Conservation (phyloP, 305 asterid genomes). For the Fraxinus dipetala region DNA sequence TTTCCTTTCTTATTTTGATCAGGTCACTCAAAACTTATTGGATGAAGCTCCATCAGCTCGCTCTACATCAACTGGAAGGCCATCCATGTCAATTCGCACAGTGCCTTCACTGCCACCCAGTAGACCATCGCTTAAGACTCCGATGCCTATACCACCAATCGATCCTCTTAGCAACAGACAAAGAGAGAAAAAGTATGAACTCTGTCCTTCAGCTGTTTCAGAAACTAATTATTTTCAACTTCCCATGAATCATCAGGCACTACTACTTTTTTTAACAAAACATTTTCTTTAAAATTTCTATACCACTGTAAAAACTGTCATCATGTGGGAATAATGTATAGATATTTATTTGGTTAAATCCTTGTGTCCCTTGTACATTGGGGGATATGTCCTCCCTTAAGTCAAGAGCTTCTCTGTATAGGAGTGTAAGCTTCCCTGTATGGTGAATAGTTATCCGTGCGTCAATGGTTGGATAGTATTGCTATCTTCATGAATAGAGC, state of each 20-base stretch:
- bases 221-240: neutral
- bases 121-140: conserved; percentile 51
- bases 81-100: conserved; percentile 57
- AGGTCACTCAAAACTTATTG: conserved; percentile 51
- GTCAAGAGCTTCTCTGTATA: neutral
- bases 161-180: conserved; percentile 67
- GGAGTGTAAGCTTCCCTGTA: conserved; percentile 11
- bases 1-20: conserved; percentile 22
- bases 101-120: conserved; percentile 56
- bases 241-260: conserved; percentile 4
- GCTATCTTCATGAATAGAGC: conserved; percentile 13
- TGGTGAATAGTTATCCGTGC: neutral
- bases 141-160: conserved; percentile 61
- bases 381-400: conserved; percentile 1
- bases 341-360: conserved; percentile 5
- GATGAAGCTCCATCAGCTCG: conserved; percentile 67
- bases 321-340: conserved; percentile 14
- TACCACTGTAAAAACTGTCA: conserved; percentile 8
- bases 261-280: neutral
- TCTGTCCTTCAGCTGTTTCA: conserved; percentile 16
- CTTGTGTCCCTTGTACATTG: conserved; percentile 8
- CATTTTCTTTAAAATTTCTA: neutral
- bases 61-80: conserved; percentile 79
- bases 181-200: conserved; percentile 72
- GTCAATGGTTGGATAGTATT: conserved; percentile 16